phyloP scores from a whole-genome alignment of 768 basidiomycete species.

The Boletus sp. region DNA sequence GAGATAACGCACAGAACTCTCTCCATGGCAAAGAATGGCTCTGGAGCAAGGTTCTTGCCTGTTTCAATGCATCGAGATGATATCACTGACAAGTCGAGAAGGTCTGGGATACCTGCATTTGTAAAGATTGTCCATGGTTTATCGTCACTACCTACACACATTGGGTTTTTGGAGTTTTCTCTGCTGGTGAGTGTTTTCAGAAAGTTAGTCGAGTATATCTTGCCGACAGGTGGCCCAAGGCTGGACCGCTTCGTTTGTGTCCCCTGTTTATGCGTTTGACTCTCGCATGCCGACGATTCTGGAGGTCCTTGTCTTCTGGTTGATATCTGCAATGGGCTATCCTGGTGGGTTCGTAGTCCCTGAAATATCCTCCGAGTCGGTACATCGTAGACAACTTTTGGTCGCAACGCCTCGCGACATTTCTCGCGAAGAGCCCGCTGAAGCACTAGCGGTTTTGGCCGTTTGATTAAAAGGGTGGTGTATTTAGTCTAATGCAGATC shows the following conservation, averaged over 20 bases:
- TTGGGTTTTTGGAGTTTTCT: conserved; percentile 46
- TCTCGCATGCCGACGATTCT: conserved; percentile 45
- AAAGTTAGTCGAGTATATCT: neutral
- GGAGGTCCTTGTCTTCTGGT: conserved; percentile 55
- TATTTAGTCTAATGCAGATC: neutral
- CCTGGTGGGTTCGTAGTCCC: conserved; percentile 31
- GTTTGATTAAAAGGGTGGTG: conserved; percentile 5
- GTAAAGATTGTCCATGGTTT: conserved; percentile 37
- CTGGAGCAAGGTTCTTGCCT: conserved; percentile 49
- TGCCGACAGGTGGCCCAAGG: conserved; percentile 34
- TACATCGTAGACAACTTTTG: conserved; percentile 22
- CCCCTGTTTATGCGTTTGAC: conserved; percentile 43
- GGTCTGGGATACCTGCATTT: conserved; percentile 42
- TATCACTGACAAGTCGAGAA: conserved; percentile 16
- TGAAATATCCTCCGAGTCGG: conserved; percentile 20
- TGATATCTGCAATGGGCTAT: conserved; percentile 49
- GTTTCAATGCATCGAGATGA: neutral
- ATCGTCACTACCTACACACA: conserved; percentile 43
- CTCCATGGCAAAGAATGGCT: conserved; percentile 44
- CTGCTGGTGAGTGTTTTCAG: conserved; percentile 30
- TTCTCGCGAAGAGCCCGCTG: conserved; percentile 18
- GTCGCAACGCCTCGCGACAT: conserved; percentile 28
- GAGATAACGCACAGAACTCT: conserved; percentile 7
- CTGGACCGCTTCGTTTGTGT: conserved; percentile 53
- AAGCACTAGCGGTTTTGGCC: conserved; percentile 18